phyloP scores from a whole-genome alignment of 441 rosid species.

The Pelargonium exstipulatum region DNA sequence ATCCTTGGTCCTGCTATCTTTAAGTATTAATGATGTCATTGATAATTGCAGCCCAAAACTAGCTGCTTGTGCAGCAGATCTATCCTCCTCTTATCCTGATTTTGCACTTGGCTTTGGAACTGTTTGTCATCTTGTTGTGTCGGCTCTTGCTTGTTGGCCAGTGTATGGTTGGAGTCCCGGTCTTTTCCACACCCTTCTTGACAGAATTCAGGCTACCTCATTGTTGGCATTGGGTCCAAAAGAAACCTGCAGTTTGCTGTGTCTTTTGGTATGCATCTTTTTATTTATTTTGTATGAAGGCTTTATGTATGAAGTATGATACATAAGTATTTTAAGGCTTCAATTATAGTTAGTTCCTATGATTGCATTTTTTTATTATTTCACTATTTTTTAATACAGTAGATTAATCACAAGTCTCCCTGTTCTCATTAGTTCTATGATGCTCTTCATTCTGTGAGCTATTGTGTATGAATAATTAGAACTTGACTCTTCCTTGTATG shows the following conservation, averaged over 20 bases:
- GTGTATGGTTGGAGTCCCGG: constrained; percentile 93
- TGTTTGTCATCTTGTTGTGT: constrained; percentile 86
- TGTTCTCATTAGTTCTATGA: neutral
- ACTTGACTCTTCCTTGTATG: constrained; percentile 26
- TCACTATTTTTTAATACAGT: neutral
- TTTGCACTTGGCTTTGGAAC: constrained; percentile 95
- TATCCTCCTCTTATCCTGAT: constrained; percentile 79
- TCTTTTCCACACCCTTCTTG: constrained; percentile 78
- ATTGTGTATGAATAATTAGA: neutral
- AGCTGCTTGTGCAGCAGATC: constrained; percentile 91
- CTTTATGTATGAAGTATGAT: neutral
- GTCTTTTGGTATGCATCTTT: constrained; percentile 68
- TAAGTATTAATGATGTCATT: neutral
- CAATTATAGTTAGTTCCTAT: too few relatives aligned
- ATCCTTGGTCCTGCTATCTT: neutral
- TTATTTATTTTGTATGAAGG: constrained; percentile 11
- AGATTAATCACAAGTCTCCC: neutral
- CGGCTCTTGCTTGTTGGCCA: constrained; percentile 95
- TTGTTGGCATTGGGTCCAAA: constrained; percentile 83
- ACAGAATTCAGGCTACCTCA: constrained; percentile 67
- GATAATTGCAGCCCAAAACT: constrained; percentile 75
- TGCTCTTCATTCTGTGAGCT: constrained; percentile 2
- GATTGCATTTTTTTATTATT: neutral
- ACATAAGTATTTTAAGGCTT: too few relatives aligned
- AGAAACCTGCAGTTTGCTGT: constrained; percentile 91